A percentile compares a stretch with the other conserved stretches of the same genome.
These are phyloP conservation scores for Meyerozyma carpophila DNA, from an alignment of 1,139 yeast species.

Conservation along the genomic window DNA sequence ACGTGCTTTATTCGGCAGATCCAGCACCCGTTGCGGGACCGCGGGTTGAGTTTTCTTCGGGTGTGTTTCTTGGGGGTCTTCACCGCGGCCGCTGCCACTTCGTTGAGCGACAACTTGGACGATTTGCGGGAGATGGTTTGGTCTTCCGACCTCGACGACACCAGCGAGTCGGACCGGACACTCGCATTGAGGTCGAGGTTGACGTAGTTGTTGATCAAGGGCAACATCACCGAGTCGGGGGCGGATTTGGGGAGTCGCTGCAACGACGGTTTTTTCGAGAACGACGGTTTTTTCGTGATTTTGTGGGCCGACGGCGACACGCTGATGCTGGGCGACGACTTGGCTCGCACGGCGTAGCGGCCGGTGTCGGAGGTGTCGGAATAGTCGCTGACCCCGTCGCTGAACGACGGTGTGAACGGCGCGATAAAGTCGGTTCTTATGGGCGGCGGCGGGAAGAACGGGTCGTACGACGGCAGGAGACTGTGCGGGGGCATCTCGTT, in stretches of 20 bases:
- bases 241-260: not conserved
- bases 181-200: not conserved
- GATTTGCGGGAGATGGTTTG: not conserved
- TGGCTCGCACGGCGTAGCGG: not conserved
- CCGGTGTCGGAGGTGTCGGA: not conserved
- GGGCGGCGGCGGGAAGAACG: not conserved
- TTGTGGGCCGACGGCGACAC: not conserved
- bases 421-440: not conserved
- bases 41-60: constrained; percentile 36
- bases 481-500: not conserved
- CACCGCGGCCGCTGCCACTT: not conserved
- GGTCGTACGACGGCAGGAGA: not conserved
- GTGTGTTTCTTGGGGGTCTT: constrained; percentile 30
- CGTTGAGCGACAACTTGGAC: not conserved
- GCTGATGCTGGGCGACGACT: not conserved
- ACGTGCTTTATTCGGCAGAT: constrained; percentile 46
- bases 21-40: constrained; percentile 47
- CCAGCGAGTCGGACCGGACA: not conserved
- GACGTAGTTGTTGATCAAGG: not conserved
- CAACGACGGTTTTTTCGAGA: not conserved
- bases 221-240: not conserved
- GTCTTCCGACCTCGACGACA: not conserved
- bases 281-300: not conserved
- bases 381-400: constrained; percentile 1
- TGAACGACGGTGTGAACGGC: not conserved